These are phyloP conservation scores for Orbilia ellipsospora DNA, from an alignment of 2,329 filamentous ascomycete genomes.

Conservation along the genomic window DNA sequence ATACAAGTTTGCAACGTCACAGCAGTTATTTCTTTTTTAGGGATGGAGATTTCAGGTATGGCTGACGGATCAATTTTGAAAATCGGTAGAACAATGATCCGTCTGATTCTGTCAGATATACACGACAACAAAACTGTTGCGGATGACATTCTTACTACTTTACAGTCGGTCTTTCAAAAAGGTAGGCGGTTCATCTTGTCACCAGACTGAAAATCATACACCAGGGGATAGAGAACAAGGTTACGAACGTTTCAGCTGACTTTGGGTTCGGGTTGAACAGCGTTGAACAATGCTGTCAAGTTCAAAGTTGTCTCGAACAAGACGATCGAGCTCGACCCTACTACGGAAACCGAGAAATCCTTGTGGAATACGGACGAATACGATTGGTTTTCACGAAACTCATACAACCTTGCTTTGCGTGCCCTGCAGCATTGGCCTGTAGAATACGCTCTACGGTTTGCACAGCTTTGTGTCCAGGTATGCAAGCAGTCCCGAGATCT, in stretches of 20 bases:
- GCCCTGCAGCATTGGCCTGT: slow-evolving; percentile 68
- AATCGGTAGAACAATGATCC: slow-evolving; percentile 63
- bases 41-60: slow-evolving; percentile 44
- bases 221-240: slow-evolving; percentile 56
- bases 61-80: slow-evolving; percentile 55
- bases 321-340: slow-evolving; percentile 3
- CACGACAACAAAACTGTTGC: slow-evolving; percentile 59
- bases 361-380: slow-evolving; percentile 74
- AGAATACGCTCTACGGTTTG: slow-evolving; percentile 67
- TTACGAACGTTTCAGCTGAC: slow-evolving; percentile 31
- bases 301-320: slow-evolving; percentile 60
- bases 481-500: slow-evolving; percentile 60
- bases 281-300: slow-evolving; percentile 63
- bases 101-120: slow-evolving; percentile 65
- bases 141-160: slow-evolving; percentile 37
- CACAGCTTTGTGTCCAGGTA: slow-evolving; percentile 69
- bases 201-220: background rate
- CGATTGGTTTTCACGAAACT: slow-evolving; percentile 84
- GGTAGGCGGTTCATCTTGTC: slow-evolving; percentile 16
- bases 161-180: slow-evolving; percentile 40
- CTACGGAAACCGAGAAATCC: slow-evolving; percentile 28
- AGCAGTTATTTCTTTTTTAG: slow-evolving; percentile 60
- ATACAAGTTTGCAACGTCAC: slow-evolving; percentile 71
- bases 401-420: slow-evolving; percentile 78
- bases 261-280: slow-evolving; percentile 62